A percentile compares a stretch with the other conserved stretches of the same genome.
Evolutionary conservation across 306 rosid genomes (phyloP).

Genomic region (Vicia faba): DNA sequence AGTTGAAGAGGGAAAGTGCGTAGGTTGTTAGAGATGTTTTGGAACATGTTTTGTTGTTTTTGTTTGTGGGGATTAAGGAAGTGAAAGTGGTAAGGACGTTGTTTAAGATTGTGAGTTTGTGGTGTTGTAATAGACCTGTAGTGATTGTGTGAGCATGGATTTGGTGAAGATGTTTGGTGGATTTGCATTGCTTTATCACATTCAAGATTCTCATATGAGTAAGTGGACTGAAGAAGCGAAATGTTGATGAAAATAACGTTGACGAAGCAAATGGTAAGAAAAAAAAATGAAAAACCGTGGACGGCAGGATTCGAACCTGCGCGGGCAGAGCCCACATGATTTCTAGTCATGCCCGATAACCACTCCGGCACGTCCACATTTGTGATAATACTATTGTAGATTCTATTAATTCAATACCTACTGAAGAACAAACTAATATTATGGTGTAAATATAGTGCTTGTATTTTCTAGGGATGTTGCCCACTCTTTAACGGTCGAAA

Average conservation of each 20-base stretch:
- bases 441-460: too few relatives aligned
- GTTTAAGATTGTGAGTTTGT: constrained; percentile 31
- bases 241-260: too few relatives aligned
- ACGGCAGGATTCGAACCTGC: constrained; percentile 83
- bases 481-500: too few relatives aligned
- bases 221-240: background rate
- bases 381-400: accelerated
- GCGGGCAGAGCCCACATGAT: constrained; percentile 78
- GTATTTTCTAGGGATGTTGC: too few relatives aligned
- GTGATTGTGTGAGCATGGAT: constrained; percentile 55
- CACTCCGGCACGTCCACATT: constrained; percentile 61
- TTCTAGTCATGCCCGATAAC: constrained; percentile 85
- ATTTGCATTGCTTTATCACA: constrained; percentile 50
- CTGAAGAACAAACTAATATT: too few relatives aligned
- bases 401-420: too few relatives aligned
- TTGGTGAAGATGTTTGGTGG: constrained; percentile 52
- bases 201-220: constrained; percentile 23
- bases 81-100: constrained; percentile 50
- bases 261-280: too few relatives aligned
- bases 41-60: constrained; percentile 7
- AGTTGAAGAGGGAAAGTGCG: constrained; percentile 55
- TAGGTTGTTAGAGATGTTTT: constrained; percentile 29
- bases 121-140: constrained; percentile 40
- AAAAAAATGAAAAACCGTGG: constrained; percentile 10
- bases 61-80: constrained; percentile 30